Percentiles rank a stretch among this genome's conserved stretches.
Evolutionary conservation across 2,329 filamentous ascomycete genomes (phyloP).

Genomic region (Alternaria viburni): DNA sequence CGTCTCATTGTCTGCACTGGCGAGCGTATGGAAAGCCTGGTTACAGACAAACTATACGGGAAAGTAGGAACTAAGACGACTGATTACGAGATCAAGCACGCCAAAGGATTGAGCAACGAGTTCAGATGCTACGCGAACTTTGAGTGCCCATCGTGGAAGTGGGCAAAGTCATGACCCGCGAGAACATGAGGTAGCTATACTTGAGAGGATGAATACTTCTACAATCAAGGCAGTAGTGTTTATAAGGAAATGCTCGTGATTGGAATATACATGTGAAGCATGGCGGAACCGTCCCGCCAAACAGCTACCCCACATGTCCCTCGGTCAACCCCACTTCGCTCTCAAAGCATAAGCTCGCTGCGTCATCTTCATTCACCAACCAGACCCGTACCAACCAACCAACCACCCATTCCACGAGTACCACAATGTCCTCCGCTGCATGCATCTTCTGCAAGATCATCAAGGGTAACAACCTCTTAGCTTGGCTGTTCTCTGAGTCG

Average conservation of each 20-base stretch:
- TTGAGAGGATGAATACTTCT: background rate
- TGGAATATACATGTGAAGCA: background rate
- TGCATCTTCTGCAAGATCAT: constrained; percentile 99
- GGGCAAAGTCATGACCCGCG: constrained; percentile 23
- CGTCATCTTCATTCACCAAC: constrained; percentile 16
- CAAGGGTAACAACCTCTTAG: constrained; percentile 68
- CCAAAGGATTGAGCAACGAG: constrained; percentile 78
- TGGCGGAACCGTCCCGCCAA: constrained; percentile 3
- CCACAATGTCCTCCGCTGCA: constrained; percentile 66
- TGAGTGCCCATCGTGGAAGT: constrained; percentile 61
- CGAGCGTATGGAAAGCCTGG: constrained; percentile 72
- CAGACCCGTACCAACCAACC: constrained; percentile 28
- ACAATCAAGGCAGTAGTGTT: background rate
- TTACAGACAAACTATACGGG: constrained; percentile 68
- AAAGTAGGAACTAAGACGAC: constrained; percentile 69
- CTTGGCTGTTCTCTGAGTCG: background rate
- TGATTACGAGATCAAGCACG: constrained; percentile 71
- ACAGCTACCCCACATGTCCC: constrained; percentile 30
- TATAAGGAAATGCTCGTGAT: background rate
- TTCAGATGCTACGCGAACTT: constrained; percentile 83
- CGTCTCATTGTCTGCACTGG: constrained; percentile 74
- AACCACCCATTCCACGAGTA: constrained; percentile 26
- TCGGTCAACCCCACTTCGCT: constrained; percentile 15
- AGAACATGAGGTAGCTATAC: background rate
- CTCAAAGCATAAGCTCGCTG: constrained; percentile 12